Evolutionary conservation across 495 filamentous ascomycete genomes (phyloP).

Genomic region (Penicillium cataractarum): DNA sequence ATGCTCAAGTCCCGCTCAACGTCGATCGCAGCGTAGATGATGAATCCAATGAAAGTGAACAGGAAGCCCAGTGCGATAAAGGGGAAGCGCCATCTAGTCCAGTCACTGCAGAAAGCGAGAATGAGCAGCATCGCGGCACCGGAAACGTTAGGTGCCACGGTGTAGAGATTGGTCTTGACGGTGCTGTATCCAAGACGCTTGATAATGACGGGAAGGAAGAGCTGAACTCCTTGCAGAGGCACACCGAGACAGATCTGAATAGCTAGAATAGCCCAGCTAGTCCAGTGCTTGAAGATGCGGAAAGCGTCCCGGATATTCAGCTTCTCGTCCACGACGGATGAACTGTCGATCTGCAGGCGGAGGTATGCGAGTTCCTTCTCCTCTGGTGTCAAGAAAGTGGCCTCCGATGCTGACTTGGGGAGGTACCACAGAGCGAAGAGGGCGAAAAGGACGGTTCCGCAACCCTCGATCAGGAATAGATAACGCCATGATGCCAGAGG

Average conservation of each 20-base stretch:
- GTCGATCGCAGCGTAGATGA: constrained; percentile 72
- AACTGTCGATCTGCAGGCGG: constrained; percentile 75
- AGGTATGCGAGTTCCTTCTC: constrained; percentile 73
- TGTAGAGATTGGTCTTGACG: constrained; percentile 77
- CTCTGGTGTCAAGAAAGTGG: constrained; percentile 62
- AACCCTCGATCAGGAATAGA: constrained; percentile 77
- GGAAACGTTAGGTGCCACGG: constrained; percentile 71
- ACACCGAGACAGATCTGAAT: constrained; percentile 79
- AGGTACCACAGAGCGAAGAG: constrained; percentile 73
- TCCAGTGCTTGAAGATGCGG: constrained; percentile 64
- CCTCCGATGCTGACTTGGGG: constrained; percentile 63
- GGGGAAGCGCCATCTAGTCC: constrained; percentile 66
- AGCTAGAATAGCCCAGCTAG: constrained; percentile 63
- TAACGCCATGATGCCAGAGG: constrained; percentile 66
- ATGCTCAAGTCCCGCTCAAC: constrained; percentile 60
- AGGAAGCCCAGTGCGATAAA: constrained; percentile 75
- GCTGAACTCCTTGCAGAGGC: constrained; percentile 68
- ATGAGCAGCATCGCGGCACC: constrained; percentile 72
- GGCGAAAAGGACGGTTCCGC: constrained; percentile 63
- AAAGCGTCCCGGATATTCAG: constrained; percentile 69
- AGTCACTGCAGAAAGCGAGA: constrained; percentile 69
- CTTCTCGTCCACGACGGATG: constrained; percentile 69
- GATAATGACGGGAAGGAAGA: constrained; percentile 79
- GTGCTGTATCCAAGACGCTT: constrained; percentile 61
- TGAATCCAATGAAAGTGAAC: constrained; percentile 74